Percentiles rank a stretch among this genome's conserved stretches.
These are phyloP conservation scores for Fomitopsis pinicola DNA, from an alignment of 1,284 basidiomycete species.

Conservation along the genomic window DNA sequence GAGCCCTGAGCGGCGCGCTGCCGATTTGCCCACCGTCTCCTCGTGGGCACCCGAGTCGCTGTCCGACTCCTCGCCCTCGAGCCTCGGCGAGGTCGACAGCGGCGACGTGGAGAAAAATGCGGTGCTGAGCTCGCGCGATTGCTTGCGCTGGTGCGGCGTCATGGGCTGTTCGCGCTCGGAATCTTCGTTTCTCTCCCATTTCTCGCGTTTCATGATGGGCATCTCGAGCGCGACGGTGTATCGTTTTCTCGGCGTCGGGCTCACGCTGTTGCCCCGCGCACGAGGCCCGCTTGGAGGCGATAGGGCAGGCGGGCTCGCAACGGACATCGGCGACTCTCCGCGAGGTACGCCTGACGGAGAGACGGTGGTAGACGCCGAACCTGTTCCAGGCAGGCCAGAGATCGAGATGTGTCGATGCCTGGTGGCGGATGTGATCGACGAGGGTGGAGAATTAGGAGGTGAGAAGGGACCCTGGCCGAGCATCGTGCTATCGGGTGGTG, in stretches of 20 bases:
- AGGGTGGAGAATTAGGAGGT: conserved; percentile 57
- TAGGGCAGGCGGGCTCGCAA: conserved; percentile 25
- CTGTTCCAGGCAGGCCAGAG: conserved; percentile 23
- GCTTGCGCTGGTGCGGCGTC: conserved; percentile 19
- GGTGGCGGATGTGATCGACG: conserved; percentile 33
- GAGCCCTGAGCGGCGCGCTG: conserved; percentile 27
- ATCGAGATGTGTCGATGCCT: conserved; percentile 25
- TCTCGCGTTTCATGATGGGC: conserved; percentile 43
- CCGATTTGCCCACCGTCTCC: conserved; percentile 61
- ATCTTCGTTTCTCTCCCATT: background rate
- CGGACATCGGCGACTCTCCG: conserved; percentile 15
- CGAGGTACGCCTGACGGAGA: conserved; percentile 25
- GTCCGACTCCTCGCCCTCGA: conserved; percentile 30
- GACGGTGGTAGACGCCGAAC: conserved; percentile 10
- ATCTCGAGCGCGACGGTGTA: conserved; percentile 79
- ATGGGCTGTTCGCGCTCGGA: conserved; percentile 9
- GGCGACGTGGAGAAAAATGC: conserved; percentile 41
- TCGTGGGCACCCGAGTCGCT: conserved; percentile 37
- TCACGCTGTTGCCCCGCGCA: conserved; percentile 44
- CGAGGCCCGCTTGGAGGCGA: conserved; percentile 31
- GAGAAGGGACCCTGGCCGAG: conserved; percentile 45
- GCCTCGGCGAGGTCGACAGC: conserved; percentile 27
- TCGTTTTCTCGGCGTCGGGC: conserved; percentile 72
- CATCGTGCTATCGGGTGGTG: conserved; percentile 40
- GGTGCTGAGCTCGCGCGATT: conserved; percentile 31